Base-by-base conservation (phyloP, 306 rosid genomes). In the Hippophae gyantsensis region DNA sequence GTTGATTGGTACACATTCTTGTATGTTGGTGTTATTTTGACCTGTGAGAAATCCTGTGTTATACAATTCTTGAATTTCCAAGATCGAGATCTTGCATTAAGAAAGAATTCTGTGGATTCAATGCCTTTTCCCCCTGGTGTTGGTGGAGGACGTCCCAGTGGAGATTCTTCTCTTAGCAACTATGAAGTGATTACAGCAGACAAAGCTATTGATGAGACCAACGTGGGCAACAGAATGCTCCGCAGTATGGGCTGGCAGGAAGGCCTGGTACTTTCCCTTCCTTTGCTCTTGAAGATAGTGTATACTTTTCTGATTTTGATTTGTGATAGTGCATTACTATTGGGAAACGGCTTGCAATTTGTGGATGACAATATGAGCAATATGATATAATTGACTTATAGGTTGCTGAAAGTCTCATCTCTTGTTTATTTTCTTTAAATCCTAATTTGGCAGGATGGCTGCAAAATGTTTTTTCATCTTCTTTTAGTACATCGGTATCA, bases 231-330 rank as follows among this genome's bases (percentile, higher is more conserved):
- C 72, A 78, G 95, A 78, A 92, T 92, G 98, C 98, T 92, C 73
- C 98, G 98, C 85, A 92, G 66, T 87, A 92, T 92, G 98, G 98
- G 98, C 65, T 92, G 98, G 98, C 98, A 92, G 12, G 96, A 92
- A 81, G 98, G 98, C 85, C 82, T 74, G 98, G 98, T 92, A 92
- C 70, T 68, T 76, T 81, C 75, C 54, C 76, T 72, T 82, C 66
- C 58, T 63, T 57, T 42, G 57, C 9, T 3, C 10, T 7, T 47
- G 10, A 2, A 13, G 13, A 9, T 47, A 47, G 11, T 47, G 10
- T 47, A 7, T 7, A 10, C 13, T 13, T 13, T 7, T 9, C 13
- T 47, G 10, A 9, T 9, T 9, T 47, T 10, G 50, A 6, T 32
- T 32, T 32, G 3, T 2, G 38, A 1, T 32, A 32, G 38, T 32